Base-by-base conservation (phyloP, 345 rosid genomes). In the Rhodamnia argentea region DNA sequence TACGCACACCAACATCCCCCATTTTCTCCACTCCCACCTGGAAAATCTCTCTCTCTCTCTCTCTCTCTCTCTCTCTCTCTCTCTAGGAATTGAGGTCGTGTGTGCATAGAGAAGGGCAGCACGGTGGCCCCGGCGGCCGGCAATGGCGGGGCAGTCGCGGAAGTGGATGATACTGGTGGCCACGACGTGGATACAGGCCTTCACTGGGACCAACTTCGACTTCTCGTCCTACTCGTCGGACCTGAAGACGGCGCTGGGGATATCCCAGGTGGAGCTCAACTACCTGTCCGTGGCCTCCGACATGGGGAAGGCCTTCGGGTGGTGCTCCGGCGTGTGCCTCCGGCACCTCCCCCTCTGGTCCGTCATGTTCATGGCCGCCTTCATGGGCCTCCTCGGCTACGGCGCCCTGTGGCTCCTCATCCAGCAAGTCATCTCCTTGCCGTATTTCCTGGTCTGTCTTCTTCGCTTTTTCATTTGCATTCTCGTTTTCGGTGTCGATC, bases 141-240 rank as follows among this genome's bases (percentile, higher is more conserved):
- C 18, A 27, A 94, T 94, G 95, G 89, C 29, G 64, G 92, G 91
- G 59, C 93, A 93, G 85, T 93, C 95, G 70, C 89, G 93, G 82
- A 94, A 94, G 90, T 95, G 98, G 96, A 88, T 90, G 88, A 89
- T 92, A 57, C 89, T 95, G 56, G 89, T 90, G 42, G 95, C 96
- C 22, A 90, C 95, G 52, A 93, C 90, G 86, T 94, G 96, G 98
- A 83, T 95, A 51, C 98, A 94, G 87, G 98, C 98, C 7, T 95
- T 92, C 60, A 91, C 96, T 6, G 96, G 98, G 52, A 95, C 98
- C 24, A 95, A 94, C 90, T 95, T 95, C 89, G 96, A 95, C 86
- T 95, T 95, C 93, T 92, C 96, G 1, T 88, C 94, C 11, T 94
- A 95, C 92, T 94, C 96, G 0, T 91, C 98, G 1, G 86, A 87